A percentile compares a stretch with the other conserved stretches of the same genome.
Evolutionary conservation across 768 basidiomycete species (phyloP).

Genomic region (Cystofilobasidium macerans): DNA sequence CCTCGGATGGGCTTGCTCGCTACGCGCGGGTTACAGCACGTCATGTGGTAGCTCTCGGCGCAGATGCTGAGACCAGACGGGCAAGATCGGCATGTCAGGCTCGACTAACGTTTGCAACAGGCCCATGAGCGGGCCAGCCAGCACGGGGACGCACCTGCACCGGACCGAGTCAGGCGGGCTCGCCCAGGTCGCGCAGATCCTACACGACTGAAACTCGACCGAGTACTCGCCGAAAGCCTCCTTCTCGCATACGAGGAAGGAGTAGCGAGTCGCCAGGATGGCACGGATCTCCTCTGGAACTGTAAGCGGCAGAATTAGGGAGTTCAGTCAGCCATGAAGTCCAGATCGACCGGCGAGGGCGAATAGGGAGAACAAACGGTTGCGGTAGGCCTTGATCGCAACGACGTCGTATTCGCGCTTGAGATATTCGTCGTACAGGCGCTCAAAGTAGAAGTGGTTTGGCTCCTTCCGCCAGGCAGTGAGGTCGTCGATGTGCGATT

Average conservation of each 20-base stretch:
- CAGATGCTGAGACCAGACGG: conserved; percentile 6
- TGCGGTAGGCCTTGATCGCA: conserved; percentile 69
- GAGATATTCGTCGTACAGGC: conserved; percentile 69
- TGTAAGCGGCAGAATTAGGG: conserved; percentile 33
- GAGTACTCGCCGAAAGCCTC: conserved; percentile 84
- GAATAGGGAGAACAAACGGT: conserved; percentile 44
- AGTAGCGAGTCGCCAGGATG: conserved; percentile 67
- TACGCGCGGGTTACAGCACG: conserved; percentile 13
- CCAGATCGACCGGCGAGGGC: conserved; percentile 20
- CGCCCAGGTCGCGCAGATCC: conserved; percentile 78
- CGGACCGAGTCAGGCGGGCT: conserved; percentile 53
- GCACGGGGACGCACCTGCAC: conserved; percentile 19
- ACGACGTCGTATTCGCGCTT: conserved; percentile 78
- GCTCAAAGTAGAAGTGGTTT: conserved; percentile 92
- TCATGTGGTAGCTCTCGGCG: conserved; percentile 20
- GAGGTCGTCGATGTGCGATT: conserved; percentile 52
- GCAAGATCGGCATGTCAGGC: background rate
- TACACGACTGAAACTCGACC: conserved; percentile 72
- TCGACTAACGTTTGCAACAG: background rate
- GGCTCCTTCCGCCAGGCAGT: conserved; percentile 62
- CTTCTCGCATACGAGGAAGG: conserved; percentile 90
- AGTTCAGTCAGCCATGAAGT: background rate
- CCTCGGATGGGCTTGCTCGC: conserved; percentile 15
- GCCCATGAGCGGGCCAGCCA: background rate
- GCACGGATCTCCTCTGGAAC: conserved; percentile 73